Evolutionary conservation across 345 rosid species (phyloP), one percentile per base, ranked within the genome.

Genomic region (Rhodamnia rubescens): DNA sequence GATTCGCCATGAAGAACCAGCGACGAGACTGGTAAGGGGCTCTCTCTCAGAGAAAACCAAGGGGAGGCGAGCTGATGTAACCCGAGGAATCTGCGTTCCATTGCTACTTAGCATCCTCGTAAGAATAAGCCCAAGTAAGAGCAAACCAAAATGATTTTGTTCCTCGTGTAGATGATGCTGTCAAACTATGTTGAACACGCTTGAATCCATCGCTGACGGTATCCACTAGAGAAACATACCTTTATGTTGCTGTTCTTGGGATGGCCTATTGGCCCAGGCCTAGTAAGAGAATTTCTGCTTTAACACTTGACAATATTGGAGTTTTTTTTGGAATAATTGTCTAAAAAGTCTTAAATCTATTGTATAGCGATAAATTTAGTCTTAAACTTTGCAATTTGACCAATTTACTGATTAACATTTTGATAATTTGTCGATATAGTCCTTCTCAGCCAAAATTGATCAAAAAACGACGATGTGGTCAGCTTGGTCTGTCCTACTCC

Each of bases 11-110:
- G 85, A 87, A 53, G 90, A 87, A 58, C 74, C 82, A n/a, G 87
- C 75, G 58, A 53, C 27, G 12, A 83, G 81, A 52, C 27, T 89
- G 0, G 85, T 58, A 5, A 49, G 61, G n/a, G 53, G 80, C 16
- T 55, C 81, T 8, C 82, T 81, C 84, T 56, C 88, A 18, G 54
- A 84, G 58, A 85, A 82, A 18, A 85, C 85, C 3, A 51, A 50
- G 82, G 82, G 81, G 58, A 82, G 58, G 4, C 47, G 64, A 42
- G 74, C 53, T 8, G 90, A 90, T 51, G 81, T 86, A 83, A 83
- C 90, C 50, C 85, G 27, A 26, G 93, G 95, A 82, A 89, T 89
- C 75, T 93, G 95, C 89, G 85, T 93, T 83, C 95, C 94, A 29
- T 86, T 92, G 1, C 81, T 92, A 5, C 86, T 89, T 5, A 87